Base-by-base conservation (phyloP, 768 basidiomycete species). In the Suillus discolor region DNA sequence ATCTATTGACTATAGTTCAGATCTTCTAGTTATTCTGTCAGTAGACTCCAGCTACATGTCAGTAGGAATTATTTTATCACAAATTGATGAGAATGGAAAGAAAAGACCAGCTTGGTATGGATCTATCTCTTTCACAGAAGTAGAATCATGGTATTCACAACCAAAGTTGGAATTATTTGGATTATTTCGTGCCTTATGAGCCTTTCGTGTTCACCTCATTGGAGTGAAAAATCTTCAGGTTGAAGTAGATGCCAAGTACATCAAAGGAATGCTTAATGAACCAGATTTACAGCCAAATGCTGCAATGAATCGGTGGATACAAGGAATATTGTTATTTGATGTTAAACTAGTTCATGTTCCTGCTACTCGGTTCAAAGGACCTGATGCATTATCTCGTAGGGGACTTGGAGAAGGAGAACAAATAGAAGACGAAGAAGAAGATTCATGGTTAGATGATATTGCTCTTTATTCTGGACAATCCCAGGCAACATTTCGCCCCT, bases 221-320 rank as follows among this genome's bases (percentile, higher is more conserved):
- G 42, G 42, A 8, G 42, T 8, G 1, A 44, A 44, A 7, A 7
- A 3, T 0, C 42, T 44, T 2, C 42, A 44, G 1, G 70, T 79
- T 0, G 75, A 81, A 65, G 39, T 72, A 44, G 42, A 79, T 51
- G 75, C 77, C 0, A 74, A 51, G 1, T 51, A 51, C 7, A 75
- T 83, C 25, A 73, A 75, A 39, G 80, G 80, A 0, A 81, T 81
- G 81, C 59, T 80, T 2, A 67, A 67, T 1, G 71, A 77, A 31
- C 79, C 75, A 1, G 73, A 76, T 47, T n/a, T 72, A 2, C 68
- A 70, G n/a, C 80, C 78, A 0, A 77, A 73, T 57, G 73, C 75
- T 0, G 73, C 73, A 0, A 70, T 77, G 1, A 76, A 77, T 53
- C n/a, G 72, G 0, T 75, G 70, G 77, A 72, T 74, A 31, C 62